These are phyloP conservation scores for Myxozyma neotropica DNA, from an alignment of 805 yeast genomes.

Conservation along the genomic window DNA sequence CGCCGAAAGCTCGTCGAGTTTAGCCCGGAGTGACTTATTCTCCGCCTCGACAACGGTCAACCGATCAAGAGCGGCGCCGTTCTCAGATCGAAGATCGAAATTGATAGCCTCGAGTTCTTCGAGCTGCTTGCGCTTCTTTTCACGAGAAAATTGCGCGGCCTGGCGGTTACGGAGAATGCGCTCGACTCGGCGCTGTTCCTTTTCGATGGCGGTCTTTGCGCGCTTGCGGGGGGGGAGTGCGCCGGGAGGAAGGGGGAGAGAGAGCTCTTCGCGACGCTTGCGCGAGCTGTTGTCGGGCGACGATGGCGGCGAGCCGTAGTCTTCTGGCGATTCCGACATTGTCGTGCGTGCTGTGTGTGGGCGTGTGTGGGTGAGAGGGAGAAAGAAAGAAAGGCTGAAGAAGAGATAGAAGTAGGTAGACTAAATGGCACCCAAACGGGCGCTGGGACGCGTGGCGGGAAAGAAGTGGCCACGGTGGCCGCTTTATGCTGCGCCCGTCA, in stretches of 20 bases:
- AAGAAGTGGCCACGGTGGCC: constrained; percentile 19
- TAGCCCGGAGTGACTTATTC: constrained; percentile 17
- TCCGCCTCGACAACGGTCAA: constrained; percentile 26
- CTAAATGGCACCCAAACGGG: neutral
- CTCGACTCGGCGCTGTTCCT: constrained; percentile 93
- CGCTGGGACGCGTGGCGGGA: constrained; percentile 9
- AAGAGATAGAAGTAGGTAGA: constrained; percentile 1
- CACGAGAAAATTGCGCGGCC: constrained; percentile 97
- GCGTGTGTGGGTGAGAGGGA: neutral
- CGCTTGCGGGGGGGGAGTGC: constrained; percentile 92
- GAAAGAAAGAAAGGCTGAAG: neutral
- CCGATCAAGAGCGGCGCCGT: constrained; percentile 14
- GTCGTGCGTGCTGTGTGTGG: neutral
- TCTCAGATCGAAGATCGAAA: constrained; percentile 18
- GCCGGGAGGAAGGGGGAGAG: constrained; percentile 44
- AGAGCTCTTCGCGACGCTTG: constrained; percentile 40
- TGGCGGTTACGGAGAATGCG: constrained; percentile 89
- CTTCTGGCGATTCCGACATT: constrained; percentile 14
- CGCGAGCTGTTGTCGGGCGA: neutral
- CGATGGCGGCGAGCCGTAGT: constrained; percentile 1
- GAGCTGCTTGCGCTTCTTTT: constrained; percentile 90
- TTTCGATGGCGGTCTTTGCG: constrained; percentile 94
- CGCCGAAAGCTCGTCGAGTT: constrained; percentile 18
- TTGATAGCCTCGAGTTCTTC: constrained; percentile 65
- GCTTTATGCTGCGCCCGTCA: constrained; percentile 4